These are phyloP conservation scores for Syzygium aqueum DNA, from an alignment of 345 rosid genomes.

Conservation along the genomic window DNA sequence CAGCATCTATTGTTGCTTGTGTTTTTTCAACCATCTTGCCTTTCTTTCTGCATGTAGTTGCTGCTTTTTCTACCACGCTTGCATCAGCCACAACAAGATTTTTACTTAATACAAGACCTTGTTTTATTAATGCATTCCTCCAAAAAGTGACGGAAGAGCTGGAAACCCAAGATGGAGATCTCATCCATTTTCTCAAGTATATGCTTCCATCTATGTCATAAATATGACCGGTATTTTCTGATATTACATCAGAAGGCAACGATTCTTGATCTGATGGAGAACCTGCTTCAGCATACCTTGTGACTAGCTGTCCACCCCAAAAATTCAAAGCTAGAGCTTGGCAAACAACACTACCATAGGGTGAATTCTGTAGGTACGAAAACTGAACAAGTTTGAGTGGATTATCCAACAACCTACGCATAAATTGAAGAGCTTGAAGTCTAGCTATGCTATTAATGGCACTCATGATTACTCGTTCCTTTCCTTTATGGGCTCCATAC, in stretches of 20 bases:
- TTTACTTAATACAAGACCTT: constrained; percentile 71
- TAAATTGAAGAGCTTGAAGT: constrained; percentile 84
- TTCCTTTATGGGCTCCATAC: constrained; percentile 77
- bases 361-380: constrained; percentile 74
- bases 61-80: constrained; percentile 73
- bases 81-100: constrained; percentile 70
- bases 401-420: constrained; percentile 74
- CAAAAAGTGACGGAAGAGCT: constrained; percentile 66
- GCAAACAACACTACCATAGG: constrained; percentile 63
- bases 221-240: constrained; percentile 40
- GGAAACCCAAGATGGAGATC: constrained; percentile 79
- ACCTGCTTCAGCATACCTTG: constrained; percentile 34
- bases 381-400: constrained; percentile 81
- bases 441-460: constrained; percentile 71
- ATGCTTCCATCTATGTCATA: constrained; percentile 87
- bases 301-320: constrained; percentile 83
- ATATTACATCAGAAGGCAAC: constrained; percentile 26
- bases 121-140: constrained; percentile 48
- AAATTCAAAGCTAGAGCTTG: constrained; percentile 79
- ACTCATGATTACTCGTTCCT: constrained; percentile 56
- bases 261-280: constrained; percentile 18
- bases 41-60: constrained; percentile 53
- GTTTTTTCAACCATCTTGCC: constrained; percentile 66
- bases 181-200: constrained; percentile 86
- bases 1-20: constrained; percentile 96